Evolutionary conservation across 2,329 filamentous ascomycete species (phyloP).

Genomic region (Beauveria bassiana): DNA sequence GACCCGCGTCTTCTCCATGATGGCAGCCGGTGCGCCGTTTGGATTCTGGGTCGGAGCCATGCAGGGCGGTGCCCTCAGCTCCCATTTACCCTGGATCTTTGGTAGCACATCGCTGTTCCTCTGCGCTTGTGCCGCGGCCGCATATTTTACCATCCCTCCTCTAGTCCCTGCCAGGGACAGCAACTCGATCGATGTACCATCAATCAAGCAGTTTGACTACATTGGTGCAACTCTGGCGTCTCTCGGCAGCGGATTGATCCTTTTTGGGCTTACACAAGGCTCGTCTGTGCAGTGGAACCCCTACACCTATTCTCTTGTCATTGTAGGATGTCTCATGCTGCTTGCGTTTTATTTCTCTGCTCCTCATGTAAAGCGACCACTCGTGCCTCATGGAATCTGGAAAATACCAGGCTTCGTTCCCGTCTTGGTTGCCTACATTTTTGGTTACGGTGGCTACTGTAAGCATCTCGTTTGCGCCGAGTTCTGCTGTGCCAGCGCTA

Average conservation of each 20-base stretch:
- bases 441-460: slow-evolving; percentile 8
- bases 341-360: slow-evolving; percentile 2
- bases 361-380: not conserved
- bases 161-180: slow-evolving; percentile 6
- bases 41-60: slow-evolving; percentile 10
- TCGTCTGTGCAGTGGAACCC: slow-evolving; percentile 7
- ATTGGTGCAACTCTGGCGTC: slow-evolving; percentile 4
- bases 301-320: slow-evolving; percentile 7
- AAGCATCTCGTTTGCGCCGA: not conserved
- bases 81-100: slow-evolving; percentile 12
- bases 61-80: slow-evolving; percentile 9
- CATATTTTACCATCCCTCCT: slow-evolving; percentile 7
- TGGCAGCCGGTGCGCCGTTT: slow-evolving; percentile 10
- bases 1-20: slow-evolving; percentile 10
- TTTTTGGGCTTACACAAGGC: slow-evolving; percentile 9
- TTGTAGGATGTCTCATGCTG: slow-evolving; percentile 6
- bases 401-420: slow-evolving; percentile 3
- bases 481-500: not conserved
- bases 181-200: not conserved
- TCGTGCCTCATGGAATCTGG: not conserved
- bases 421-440: not conserved
- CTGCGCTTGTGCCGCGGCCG: not conserved
- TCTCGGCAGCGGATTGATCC: slow-evolving; percentile 4
- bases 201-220: slow-evolving; percentile 7
- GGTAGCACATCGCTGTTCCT: slow-evolving; percentile 11